These are phyloP conservation scores for Vigna angularis DNA, from an alignment of 306 rosid genomes.

Conservation along the genomic window DNA sequence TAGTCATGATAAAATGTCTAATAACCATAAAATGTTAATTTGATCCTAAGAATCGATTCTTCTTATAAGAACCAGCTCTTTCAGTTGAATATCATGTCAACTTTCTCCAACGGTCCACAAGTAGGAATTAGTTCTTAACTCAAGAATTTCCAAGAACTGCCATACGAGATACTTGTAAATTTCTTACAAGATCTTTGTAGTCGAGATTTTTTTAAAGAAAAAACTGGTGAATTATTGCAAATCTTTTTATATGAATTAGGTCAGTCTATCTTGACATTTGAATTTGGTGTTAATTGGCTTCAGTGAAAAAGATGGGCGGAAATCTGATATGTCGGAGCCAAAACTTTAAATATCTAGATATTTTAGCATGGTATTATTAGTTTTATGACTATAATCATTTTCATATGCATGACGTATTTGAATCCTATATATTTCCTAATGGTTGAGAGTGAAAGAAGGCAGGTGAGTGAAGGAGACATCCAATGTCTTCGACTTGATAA, in stretches of 20 bases:
- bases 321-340: neutral
- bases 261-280: conserved; percentile 8
- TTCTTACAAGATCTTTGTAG: neutral
- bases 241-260: neutral
- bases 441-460: conserved; percentile 14
- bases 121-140: neutral
- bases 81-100: neutral
- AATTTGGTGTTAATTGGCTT: neutral
- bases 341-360: neutral
- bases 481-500: neutral
- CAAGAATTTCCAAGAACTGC: neutral
- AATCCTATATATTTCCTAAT: neutral
- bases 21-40: neutral
- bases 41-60: neutral
- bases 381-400: neutral
- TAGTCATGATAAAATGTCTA: no score
- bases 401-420: neutral
- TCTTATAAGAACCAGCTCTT: neutral
- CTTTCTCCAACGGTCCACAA: neutral
- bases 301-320: neutral
- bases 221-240: neutral
- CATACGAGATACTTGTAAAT: neutral
- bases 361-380: neutral
- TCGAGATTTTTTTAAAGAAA: no score
- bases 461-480: neutral